A percentile compares a stretch with the other conserved stretches of the same genome.
These are phyloP conservation scores for Candida coquimbonensis DNA, from an alignment of 805 yeast species.

Conservation along the genomic window DNA sequence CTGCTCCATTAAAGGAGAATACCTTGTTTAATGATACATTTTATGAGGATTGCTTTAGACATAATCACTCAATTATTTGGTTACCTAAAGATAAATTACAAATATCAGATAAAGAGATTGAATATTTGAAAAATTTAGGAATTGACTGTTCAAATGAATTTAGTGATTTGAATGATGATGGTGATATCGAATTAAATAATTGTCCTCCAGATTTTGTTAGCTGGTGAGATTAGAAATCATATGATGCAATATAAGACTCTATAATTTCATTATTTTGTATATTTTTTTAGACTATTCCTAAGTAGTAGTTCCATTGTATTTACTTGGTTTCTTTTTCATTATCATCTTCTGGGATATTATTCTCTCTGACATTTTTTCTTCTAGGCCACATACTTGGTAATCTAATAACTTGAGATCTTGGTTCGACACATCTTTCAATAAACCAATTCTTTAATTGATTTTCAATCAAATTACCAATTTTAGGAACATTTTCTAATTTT, in stretches of 20 bases:
- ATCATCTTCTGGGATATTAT: constrained; percentile 6
- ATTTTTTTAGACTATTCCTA: no score
- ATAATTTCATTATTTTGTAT: no score
- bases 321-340: background rate
- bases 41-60: constrained; percentile 21
- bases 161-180: constrained; percentile 15
- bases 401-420: constrained; percentile 78
- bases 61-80: constrained; percentile 16
- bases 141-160: constrained; percentile 16
- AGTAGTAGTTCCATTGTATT: no score
- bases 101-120: constrained; percentile 10
- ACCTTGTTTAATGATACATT: constrained; percentile 18
- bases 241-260: background rate
- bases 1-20: constrained; percentile 1
- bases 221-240: background rate
- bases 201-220: constrained; percentile 20
- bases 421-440: constrained; percentile 88
- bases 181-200: constrained; percentile 15
- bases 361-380: constrained; percentile 46
- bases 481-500: constrained; percentile 87
- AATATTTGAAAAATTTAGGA: constrained; percentile 16
- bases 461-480: constrained; percentile 79
- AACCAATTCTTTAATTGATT: constrained; percentile 81
- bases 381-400: constrained; percentile 88
- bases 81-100: constrained; percentile 18